Percentiles rank a stretch among this genome's conserved stretches.
Conservation (phyloP, 2,329 filamentous ascomycete species). For the Penicillium sp. region DNA sequence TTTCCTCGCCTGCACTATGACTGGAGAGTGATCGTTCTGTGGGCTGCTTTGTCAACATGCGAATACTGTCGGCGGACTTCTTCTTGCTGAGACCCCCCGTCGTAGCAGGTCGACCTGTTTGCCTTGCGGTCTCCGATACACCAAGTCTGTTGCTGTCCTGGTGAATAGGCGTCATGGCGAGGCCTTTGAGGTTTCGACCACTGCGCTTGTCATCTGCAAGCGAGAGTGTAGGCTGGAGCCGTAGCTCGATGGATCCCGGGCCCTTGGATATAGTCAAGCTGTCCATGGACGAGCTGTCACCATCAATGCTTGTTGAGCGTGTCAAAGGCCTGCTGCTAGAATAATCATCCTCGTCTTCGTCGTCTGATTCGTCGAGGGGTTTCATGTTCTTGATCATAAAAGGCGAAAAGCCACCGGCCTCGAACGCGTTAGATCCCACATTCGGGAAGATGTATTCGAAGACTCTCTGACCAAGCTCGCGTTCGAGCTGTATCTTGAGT, state of each 20-base stretch:
- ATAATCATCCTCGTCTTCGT: slow-evolving; percentile 45
- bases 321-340: slow-evolving; percentile 21
- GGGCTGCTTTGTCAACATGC: slow-evolving; percentile 35
- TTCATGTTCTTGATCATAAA: slow-evolving; percentile 57
- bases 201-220: slow-evolving; percentile 46
- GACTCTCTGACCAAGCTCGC: slow-evolving; percentile 85
- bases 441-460: slow-evolving; percentile 98
- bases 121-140: slow-evolving; percentile 23
- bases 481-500: slow-evolving; percentile 89
- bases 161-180: slow-evolving; percentile 37
- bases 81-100: slow-evolving; percentile 40
- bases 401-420: slow-evolving; percentile 53
- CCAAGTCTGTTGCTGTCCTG: slow-evolving; percentile 29
- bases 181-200: slow-evolving; percentile 35
- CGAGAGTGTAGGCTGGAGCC: slow-evolving; percentile 78
- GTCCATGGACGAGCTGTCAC: slow-evolving; percentile 40
- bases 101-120: slow-evolving; percentile 33
- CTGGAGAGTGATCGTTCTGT: slow-evolving; percentile 42
- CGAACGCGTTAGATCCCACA: slow-evolving; percentile 60
- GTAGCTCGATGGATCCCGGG: slow-evolving; percentile 75
- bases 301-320: slow-evolving; percentile 38
- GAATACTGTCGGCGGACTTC: slow-evolving; percentile 45
- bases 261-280: slow-evolving; percentile 61
- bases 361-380: slow-evolving; percentile 46
- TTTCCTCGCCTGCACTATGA: slow-evolving; percentile 38